Evolutionary conservation across 169 alveolate species (phyloP), one percentile per base, ranked within the genome.

Genomic region (Plasmodium vinckei): DNA sequence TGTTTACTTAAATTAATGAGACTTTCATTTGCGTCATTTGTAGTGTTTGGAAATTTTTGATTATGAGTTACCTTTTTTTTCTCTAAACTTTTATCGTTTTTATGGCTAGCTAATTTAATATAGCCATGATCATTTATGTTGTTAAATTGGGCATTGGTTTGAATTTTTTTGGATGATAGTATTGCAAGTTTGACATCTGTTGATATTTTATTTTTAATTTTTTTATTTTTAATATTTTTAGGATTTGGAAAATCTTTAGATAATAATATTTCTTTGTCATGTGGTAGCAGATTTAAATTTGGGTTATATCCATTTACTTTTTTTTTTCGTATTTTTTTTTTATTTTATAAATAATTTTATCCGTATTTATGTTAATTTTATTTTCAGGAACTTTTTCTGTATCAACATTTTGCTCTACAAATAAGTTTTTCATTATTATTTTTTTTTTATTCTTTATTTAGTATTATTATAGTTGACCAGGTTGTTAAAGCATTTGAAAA

Each of bases 101-200:
- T 33, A 2, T 33, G 42, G 42, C 7, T 33, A 33, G 42, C 0
- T 7, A 33, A 33, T 33, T 33, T 33, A 33, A 33, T 33, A 33
- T 33, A 33, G 5, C 42, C 42, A 4, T 33, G 42, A 4, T 33
- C 42, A 33, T 33, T 33, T 33, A 33, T 33, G 42, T 33, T 33
- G 5, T 33, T 33, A 33, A 33, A 33, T 33, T 33, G 42, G 5
- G 42, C 71, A 70, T 86, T 54, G 33, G 86, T 75, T 17, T 49
- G 5, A 17, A 86, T 25, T 59, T 69, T 86, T 59, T 70, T 68
- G 1, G 86, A 44, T 12, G 91, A 86, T n/a, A 86, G 5, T 4
- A 70, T 86, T 23, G 91, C 87, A 19, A 86, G 53, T 5, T 65
- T 19, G 2, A 86, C 91, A 70, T 86, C 91, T 33, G 63, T 86